phyloP scores from a whole-genome alignment of 2,329 filamentous ascomycete species.

The Amauroascus niger region DNA sequence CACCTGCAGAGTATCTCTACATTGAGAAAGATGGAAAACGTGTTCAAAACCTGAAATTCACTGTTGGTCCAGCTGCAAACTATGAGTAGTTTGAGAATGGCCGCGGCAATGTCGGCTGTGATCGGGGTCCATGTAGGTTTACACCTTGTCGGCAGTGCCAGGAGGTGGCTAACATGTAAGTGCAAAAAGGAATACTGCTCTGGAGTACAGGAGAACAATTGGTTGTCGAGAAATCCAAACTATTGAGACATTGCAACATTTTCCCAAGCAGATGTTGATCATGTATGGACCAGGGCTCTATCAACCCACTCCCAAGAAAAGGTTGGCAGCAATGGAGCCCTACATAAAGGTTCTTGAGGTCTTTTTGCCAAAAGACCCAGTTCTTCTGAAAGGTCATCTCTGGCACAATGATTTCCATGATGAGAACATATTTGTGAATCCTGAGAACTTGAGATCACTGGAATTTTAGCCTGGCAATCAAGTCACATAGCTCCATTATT shows the following conservation, averaged over 20 bases:
- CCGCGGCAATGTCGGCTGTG: slow-evolving; percentile 24
- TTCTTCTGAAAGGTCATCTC: slow-evolving; percentile 21
- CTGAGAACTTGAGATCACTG: slow-evolving; percentile 21
- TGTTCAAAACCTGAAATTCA: slow-evolving; percentile 21
- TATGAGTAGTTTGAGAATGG: slow-evolving; percentile 28
- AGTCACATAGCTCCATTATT: slow-evolving; percentile 25
- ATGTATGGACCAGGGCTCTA: slow-evolving; percentile 34
- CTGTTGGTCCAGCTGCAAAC: slow-evolving; percentile 31
- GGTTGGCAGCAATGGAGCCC: slow-evolving; percentile 17
- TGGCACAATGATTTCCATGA: slow-evolving; percentile 27
- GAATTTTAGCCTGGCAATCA: slow-evolving; percentile 29
- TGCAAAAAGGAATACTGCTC: slow-evolving; percentile 23
- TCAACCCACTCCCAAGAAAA: slow-evolving; percentile 21
- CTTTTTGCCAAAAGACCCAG: slow-evolving; percentile 10
- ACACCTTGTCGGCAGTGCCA: slow-evolving; percentile 9
- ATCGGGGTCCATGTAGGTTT: slow-evolving; percentile 33
- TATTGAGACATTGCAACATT: slow-evolving; percentile 17
- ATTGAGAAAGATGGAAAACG: slow-evolving; percentile 13
- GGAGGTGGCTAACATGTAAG: not conserved
- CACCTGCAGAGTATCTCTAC: slow-evolving; percentile 11
- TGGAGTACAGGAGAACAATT: slow-evolving; percentile 28
- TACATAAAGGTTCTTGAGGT: slow-evolving; percentile 10
- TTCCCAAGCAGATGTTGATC: slow-evolving; percentile 27
- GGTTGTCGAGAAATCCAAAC: slow-evolving; percentile 28
- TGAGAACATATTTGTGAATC: slow-evolving; percentile 28